These are phyloP conservation scores for Hericium erinaceus DNA, from an alignment of 768 basidiomycete species.

Conservation along the genomic window DNA sequence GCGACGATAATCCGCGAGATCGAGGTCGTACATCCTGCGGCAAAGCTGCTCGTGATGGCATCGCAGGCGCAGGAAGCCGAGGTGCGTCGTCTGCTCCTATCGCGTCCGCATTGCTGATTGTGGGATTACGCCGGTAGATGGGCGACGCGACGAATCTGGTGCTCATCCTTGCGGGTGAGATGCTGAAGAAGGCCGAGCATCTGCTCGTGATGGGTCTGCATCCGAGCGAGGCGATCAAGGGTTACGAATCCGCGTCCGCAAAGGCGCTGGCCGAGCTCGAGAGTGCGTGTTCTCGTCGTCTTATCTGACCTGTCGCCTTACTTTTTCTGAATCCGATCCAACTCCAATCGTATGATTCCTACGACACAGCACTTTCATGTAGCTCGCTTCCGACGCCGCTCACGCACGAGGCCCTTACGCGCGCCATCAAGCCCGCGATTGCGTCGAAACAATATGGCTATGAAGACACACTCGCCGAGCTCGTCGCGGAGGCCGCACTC, in stretches of 20 bases:
- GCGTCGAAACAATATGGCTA: conserved; percentile 97
- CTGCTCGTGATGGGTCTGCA: conserved; percentile 95
- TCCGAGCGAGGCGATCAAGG: conserved; percentile 90
- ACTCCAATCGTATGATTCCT: not conserved
- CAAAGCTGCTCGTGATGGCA: conserved; percentile 98
- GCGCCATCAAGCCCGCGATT: conserved; percentile 83
- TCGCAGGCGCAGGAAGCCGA: conserved; percentile 94
- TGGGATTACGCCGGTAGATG: conserved; percentile 43
- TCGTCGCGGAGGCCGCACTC: conserved; percentile 91
- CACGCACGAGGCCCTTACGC: conserved; percentile 56
- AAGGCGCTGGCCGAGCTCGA: conserved; percentile 86
- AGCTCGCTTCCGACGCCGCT: conserved; percentile 64
- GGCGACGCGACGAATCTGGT: conserved; percentile 96
- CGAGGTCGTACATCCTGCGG: conserved; percentile 97
- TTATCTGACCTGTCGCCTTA: not conserved
- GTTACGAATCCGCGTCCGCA: conserved; percentile 83
- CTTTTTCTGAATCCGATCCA: not conserved
- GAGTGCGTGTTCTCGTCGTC: conserved; percentile 42
- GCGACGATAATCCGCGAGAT: conserved; percentile 97
- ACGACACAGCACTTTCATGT: conserved; percentile 51
- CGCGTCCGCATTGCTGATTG: not conserved
- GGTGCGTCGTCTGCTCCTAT: conserved; percentile 34
- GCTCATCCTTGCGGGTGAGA: conserved; percentile 89
- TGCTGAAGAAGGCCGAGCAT: conserved; percentile 87
- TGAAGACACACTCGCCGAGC: conserved; percentile 69